Percentiles rank a stretch among this genome's conserved stretches.
Conservation (phyloP, 176 grass and related monocot species). For the Musa troglodytarum region DNA sequence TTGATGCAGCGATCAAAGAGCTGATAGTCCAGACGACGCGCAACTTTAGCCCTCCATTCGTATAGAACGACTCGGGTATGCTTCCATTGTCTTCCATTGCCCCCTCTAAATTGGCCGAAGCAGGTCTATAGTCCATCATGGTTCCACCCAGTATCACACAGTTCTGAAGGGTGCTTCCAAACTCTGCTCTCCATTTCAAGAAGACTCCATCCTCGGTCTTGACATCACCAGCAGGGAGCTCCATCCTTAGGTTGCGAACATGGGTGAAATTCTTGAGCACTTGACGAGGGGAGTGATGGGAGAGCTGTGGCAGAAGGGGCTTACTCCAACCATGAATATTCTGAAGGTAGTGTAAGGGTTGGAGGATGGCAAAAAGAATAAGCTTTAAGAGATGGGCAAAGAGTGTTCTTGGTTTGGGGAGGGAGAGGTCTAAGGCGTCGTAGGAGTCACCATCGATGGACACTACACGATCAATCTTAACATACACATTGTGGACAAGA, state of each 20-base stretch:
- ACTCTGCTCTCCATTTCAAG: not conserved
- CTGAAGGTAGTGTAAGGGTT: not conserved
- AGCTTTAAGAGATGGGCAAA: not conserved
- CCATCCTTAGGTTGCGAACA: not conserved
- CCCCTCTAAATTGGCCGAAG: not conserved
- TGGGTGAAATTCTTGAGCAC: not conserved
- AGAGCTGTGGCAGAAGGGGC: not conserved
- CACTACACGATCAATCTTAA: not conserved
- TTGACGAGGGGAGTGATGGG: not conserved
- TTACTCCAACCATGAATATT: not conserved
- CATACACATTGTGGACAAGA: not conserved
- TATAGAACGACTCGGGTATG: not conserved
- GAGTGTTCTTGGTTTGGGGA: not conserved
- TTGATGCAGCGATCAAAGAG: not conserved
- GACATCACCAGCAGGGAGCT: not conserved
- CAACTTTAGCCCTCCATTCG: not conserved
- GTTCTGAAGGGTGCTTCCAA: not conserved
- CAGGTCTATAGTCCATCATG: not conserved
- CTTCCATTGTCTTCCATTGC: not conserved
- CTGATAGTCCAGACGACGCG: not conserved
- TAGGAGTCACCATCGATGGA: not conserved
- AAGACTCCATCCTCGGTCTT: not conserved
- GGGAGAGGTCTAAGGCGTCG: not conserved
- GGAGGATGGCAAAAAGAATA: not conserved
- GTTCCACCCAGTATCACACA: not conserved